Conservation (phyloP, 805 yeast genomes). For the Starmera pachycereana region DNA sequence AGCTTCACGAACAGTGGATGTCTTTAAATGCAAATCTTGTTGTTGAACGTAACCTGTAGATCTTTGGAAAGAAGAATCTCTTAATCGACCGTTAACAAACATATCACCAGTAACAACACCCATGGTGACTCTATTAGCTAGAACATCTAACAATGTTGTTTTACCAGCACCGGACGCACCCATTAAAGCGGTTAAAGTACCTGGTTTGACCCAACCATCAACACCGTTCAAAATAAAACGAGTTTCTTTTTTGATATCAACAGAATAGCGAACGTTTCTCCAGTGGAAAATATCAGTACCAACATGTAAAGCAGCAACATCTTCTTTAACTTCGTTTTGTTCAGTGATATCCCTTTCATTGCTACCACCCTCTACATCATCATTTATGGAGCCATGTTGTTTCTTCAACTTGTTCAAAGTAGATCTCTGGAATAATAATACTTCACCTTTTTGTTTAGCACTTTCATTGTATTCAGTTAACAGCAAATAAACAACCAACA, state of each 20-base stretch:
- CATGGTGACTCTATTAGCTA: slow-evolving; percentile 59
- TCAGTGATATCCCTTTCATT: slow-evolving; percentile 19
- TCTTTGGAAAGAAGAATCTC: slow-evolving; percentile 44
- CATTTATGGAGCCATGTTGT: slow-evolving; percentile 20
- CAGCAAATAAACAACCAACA: slow-evolving; percentile 41
- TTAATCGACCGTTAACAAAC: slow-evolving; percentile 44
- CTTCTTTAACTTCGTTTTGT: slow-evolving; percentile 9
- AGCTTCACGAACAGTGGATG: slow-evolving; percentile 67
- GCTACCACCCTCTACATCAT: slow-evolving; percentile 17
- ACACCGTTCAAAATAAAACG: slow-evolving; percentile 54
- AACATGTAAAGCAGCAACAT: slow-evolving; percentile 20
- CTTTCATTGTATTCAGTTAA: slow-evolving; percentile 50
- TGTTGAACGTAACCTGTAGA: slow-evolving; percentile 70
- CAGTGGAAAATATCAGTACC: slow-evolving; percentile 58
- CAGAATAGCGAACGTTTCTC: slow-evolving; percentile 65
- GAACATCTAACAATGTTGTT: slow-evolving; percentile 60
- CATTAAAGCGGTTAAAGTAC: slow-evolving; percentile 70
- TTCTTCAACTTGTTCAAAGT: slow-evolving; percentile 38
- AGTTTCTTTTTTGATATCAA: slow-evolving; percentile 49
- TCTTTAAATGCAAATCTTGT: slow-evolving; percentile 59
- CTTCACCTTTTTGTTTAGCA: slow-evolving; percentile 64
- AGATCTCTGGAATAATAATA: slow-evolving; percentile 45
- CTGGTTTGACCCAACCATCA: slow-evolving; percentile 80
- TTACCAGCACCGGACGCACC: slow-evolving; percentile 81
- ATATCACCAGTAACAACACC: slow-evolving; percentile 63